phyloP scores from a whole-genome alignment of 495 filamentous ascomycete genomes.

The Neurospora terricola region DNA sequence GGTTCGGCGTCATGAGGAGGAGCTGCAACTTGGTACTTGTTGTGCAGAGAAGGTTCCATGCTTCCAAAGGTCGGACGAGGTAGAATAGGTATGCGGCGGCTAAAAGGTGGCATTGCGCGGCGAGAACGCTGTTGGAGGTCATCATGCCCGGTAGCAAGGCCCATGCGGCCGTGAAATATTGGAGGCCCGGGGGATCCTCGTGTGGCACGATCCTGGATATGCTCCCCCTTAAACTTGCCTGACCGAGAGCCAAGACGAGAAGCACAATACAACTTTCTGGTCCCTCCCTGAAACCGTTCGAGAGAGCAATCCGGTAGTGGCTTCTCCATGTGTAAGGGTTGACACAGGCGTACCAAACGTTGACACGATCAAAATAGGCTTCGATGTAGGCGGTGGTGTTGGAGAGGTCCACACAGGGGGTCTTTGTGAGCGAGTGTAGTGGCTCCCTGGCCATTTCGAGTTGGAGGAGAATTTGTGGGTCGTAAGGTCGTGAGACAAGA shows the following conservation, averaged over 20 bases:
- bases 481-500: constrained; percentile 63
- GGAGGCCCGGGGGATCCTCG: constrained; percentile 63
- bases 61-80: constrained; percentile 67
- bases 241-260: constrained; percentile 65
- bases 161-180: constrained; percentile 76
- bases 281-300: constrained; percentile 62
- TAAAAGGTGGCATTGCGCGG: constrained; percentile 69
- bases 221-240: constrained; percentile 59
- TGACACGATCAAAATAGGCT: constrained; percentile 69
- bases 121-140: constrained; percentile 65
- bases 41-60: constrained; percentile 69
- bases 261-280: constrained; percentile 77
- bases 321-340: constrained; percentile 74
- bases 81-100: constrained; percentile 77
- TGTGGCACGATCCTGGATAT: constrained; percentile 63
- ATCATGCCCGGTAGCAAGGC: constrained; percentile 64
- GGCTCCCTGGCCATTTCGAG: constrained; percentile 74
- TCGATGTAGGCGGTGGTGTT: constrained; percentile 66
- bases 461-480: constrained; percentile 67
- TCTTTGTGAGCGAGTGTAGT: constrained; percentile 52
- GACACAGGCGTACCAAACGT: constrained; percentile 78
- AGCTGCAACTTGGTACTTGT: constrained; percentile 75
- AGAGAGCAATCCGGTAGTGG: constrained; percentile 62
- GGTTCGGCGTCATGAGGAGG: constrained; percentile 58
- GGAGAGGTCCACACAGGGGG: constrained; percentile 55